Base-by-base conservation (phyloP, 352 stramenopile genomes). In the Pythium grandisporangium region DNA sequence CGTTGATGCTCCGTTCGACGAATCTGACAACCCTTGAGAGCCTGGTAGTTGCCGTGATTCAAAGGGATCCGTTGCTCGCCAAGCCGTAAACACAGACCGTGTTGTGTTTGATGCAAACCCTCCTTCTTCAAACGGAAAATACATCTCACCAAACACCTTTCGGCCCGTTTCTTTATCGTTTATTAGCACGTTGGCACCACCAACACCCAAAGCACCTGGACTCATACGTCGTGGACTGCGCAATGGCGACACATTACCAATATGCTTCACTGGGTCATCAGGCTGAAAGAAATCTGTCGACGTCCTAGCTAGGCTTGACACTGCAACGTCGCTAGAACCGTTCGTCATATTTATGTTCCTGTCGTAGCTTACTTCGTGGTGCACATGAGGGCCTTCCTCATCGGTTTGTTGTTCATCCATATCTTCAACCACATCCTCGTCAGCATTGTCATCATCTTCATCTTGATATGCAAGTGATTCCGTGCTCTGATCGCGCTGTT, bases 141-240 rank as follows among this genome's bases (percentile, higher is more conserved):
- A 90, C 68, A 84, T 88, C 41, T 92, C 79, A 1, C 70, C 79
- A 66, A 92, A 92, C 3, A 88, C 58, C 48, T 88, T 90, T 14
- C 79, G 64, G 1, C 63, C 76, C 66, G 71, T 88, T 53, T 92
- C 79, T 50, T 88, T 88, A 32, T 88, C 77, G n/a, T 67, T 83
- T 4, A 86, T 24, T 11, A 45, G 19, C 6, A 14, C 7, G 6
- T 33, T 16, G 33, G 33, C 1, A 38, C 13, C 33, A 38, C 33
- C 33, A 38, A 16, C 14, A 29, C 29, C 23, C 13, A 25, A 20
- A n/a, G 14, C 40, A 24, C 27, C 26, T 13, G 8, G 26, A 37
- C 22, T 27, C 33, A 38, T 1, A 38, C 19, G 13, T 11, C 19
- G 33, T 16, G 33, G 33, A 38, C 33, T 38, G n/a, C n/a, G n/a